These are phyloP conservation scores for Trypanosoma avium DNA, from an alignment of 208 protist species.

Conservation along the genomic window DNA sequence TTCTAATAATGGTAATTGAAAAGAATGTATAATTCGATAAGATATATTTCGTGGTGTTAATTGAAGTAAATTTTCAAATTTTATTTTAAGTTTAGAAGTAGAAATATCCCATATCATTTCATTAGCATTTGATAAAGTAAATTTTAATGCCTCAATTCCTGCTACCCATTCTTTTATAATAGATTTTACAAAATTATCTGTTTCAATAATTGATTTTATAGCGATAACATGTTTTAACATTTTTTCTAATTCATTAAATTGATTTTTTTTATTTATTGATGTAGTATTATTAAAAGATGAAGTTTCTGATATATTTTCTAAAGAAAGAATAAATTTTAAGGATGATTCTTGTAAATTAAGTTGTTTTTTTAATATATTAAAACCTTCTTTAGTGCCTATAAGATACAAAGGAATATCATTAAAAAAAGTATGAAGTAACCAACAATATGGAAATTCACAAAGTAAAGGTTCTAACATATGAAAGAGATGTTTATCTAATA, in stretches of 20 bases:
- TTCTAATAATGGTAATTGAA: not conserved
- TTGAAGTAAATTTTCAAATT: constrained; percentile 6
- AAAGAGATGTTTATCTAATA: not conserved
- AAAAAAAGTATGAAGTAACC: constrained; percentile 9
- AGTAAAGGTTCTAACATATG: constrained; percentile 7
- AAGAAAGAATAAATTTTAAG: constrained; percentile 7
- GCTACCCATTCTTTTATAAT: not conserved
- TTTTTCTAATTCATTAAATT: not conserved
- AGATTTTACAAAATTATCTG: not conserved
- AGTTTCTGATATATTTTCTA: not conserved
- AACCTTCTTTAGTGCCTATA: constrained; percentile 7
- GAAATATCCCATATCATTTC: not conserved
- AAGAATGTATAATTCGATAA: constrained; percentile 10
- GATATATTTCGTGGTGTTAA: not conserved
- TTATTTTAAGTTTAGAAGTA: not conserved
- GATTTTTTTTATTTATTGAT: not conserved
- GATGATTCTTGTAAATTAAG: constrained; percentile 9
- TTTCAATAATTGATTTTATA: not conserved
- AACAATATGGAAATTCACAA: constrained; percentile 5
- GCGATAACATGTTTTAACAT: not conserved
- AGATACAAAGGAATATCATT: constrained; percentile 2
- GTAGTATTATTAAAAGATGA: not conserved
- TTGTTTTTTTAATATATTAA: not conserved
- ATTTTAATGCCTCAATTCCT: not conserved
- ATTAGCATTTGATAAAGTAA: not conserved